Base-by-base conservation (phyloP, 148 eudicot genomes). In the Arbutus unedo region DNA sequence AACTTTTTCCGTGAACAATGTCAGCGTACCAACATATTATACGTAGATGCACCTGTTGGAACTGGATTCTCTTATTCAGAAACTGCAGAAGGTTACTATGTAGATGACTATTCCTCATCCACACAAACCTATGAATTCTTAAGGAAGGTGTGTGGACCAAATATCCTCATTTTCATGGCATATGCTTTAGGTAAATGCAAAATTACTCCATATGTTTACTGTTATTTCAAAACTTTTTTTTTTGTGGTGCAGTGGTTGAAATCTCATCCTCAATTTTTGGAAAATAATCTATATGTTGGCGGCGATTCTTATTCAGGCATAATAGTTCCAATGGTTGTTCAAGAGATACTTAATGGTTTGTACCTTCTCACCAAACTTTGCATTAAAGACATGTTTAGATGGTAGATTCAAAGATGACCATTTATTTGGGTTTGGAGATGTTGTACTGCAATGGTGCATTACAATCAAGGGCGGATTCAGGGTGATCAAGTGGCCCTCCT, bases 241-340 rank as follows among this genome's bases (percentile, higher is more conserved):
- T 4, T 15, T 18, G 18, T 44, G 76, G 38, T 51, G 77, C 83
- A 81, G 83, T 81, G 83, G 83, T 75, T 81, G 56, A 70, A 50
- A 2, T 13, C 8, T 49, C 77, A 81, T 71, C 83, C 83, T 38
- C 21, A 81, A 41, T 81, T 23, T 41, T 44, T 51, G 48, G 77
- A 43, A 54, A 81, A 81, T 55, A 50, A 70, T 41, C 49, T 81
- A 8, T 81, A 71, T 54, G 54, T 81, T 54, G 83, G 77, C 15
- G 83, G 77, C 25, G 77, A 81, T 50, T 81, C 83, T 4, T 70
- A 81, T 48, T 81, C 77, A 2, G 77, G 83, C 60, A 72, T 81
- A 6, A 4, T 43, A 6, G 83, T 72, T 54, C 83, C 83, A 3
- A 70, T 81, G 60, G 6, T 81, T 6, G 77, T 68, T 38, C 77